A percentile compares a stretch with the other conserved stretches of the same genome.
These are phyloP conservation scores for Sphagnum fallax DNA, from an alignment of 228 moss, liverwort and hornwort genomes.

Conservation along the genomic window DNA sequence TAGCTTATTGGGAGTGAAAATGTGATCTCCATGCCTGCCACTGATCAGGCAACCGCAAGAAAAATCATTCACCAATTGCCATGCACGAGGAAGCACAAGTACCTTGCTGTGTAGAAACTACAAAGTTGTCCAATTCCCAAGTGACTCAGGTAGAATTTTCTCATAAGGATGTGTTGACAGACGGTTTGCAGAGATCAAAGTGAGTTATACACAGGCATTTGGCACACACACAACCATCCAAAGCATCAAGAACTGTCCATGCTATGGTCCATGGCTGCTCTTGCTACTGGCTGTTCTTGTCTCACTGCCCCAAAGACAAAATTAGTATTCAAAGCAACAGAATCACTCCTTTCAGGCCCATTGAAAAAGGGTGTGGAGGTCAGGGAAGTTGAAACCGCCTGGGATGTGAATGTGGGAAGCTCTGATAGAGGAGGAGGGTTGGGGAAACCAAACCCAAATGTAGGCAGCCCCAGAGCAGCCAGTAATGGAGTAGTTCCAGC, in stretches of 20 bases:
- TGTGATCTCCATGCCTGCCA: too few relatives aligned
- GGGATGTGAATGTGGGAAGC: slow-evolving; percentile 47
- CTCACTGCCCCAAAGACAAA: slow-evolving; percentile 83
- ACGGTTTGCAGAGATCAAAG: too few relatives aligned
- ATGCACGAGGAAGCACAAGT: too few relatives aligned
- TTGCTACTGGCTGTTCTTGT: slow-evolving; percentile 58
- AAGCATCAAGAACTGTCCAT: slow-evolving; percentile 71
- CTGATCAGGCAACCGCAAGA: too few relatives aligned
- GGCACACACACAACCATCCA: too few relatives aligned
- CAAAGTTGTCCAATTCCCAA: too few relatives aligned
- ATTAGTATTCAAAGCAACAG: slow-evolving; percentile 32
- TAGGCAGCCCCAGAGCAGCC: slow-evolving; percentile 45
- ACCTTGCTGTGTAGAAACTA: too few relatives aligned
- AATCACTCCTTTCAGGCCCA: slow-evolving; percentile 31
- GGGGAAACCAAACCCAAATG: slow-evolving; percentile 78
- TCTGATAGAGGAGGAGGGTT: slow-evolving; percentile 26
- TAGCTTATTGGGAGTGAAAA: too few relatives aligned
- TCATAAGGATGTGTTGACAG: too few relatives aligned
- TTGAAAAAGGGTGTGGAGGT: slow-evolving; percentile 41
- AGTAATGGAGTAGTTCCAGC: slow-evolving; percentile 57
- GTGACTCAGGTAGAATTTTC: too few relatives aligned
- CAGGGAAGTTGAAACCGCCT: slow-evolving; percentile 7
- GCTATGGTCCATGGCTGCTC: slow-evolving; percentile 74
- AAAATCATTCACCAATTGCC: too few relatives aligned
- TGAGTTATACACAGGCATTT: too few relatives aligned